Base-by-base conservation (phyloP, 805 yeast species). In the Ogataea neopini region DNA sequence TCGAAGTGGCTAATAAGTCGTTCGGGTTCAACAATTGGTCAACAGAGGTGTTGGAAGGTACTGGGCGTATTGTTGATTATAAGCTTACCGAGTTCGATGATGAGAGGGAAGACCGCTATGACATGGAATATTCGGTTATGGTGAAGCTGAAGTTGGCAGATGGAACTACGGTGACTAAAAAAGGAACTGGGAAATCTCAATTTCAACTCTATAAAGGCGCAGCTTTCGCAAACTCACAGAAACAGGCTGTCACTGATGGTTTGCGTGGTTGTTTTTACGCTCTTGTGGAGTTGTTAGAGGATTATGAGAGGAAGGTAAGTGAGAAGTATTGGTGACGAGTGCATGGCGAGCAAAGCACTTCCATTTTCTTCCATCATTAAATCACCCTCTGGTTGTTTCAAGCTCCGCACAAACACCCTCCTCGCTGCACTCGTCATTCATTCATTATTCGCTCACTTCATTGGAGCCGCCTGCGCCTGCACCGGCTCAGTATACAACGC, bases 11-110 rank as follows among this genome's bases (percentile, higher is more conserved):
- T 0, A 80, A 80, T 53, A 67, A 62, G n/a, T 61, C 70, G 7
- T 78, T 77, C 64, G 84, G 83, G 2, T 73, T 66, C 55, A 62
- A 71, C 47, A 81, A 80, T 28, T 80, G 84, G 84, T 64, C 71
- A 3, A 68, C 74, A 2, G 62, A 60, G 28, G 59, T 77, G 4
- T 34, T 67, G 10, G 61, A 58, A 4, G 59, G 56, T 10, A 45
- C 54, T 7, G 58, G 46, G 9, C 36, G 47, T 30, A 47, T 59
- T 0, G 48, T 45, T 9, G 39, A 48, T 4, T 56, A 50, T 23
- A 35, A 28, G 4, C 49, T 43, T 14, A 28, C 41, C 14, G 52
- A 43, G 25, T 48, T 44, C 59, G 57, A 18, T 53, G 61, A 43
- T 46, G 62, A 13, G n/a, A 35, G 40, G 39, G 53, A 19, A 57